Evolutionary conservation across 192 early-diverging fungal species (phyloP).

Genomic region (Coemansia furcata): DNA sequence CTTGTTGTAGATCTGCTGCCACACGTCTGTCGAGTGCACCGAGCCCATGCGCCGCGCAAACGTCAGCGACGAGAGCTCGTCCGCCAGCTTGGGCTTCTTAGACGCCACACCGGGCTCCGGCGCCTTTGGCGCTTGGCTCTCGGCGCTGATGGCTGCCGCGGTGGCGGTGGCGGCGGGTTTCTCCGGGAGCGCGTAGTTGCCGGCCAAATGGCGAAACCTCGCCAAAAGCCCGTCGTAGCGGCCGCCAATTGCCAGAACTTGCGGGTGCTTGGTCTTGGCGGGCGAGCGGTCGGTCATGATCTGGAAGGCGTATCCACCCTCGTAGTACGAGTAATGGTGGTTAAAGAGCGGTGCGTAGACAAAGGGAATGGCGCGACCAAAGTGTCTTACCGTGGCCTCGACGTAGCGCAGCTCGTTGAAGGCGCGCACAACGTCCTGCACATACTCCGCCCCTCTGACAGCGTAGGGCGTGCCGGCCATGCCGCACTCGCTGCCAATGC

Average conservation of each 20-base stretch:
- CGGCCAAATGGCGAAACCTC: constrained; percentile 55
- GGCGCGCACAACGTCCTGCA: constrained; percentile 19
- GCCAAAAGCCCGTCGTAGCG: constrained; percentile 65
- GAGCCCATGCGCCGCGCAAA: constrained; percentile 37
- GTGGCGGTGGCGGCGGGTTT: not conserved
- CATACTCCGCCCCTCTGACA: constrained; percentile 29
- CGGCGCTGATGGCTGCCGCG: not conserved
- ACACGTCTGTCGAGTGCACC: constrained; percentile 37
- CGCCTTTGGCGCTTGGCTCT: constrained; percentile 18
- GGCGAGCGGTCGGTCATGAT: constrained; percentile 41
- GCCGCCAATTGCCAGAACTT: constrained; percentile 69
- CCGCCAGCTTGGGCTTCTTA: not conserved
- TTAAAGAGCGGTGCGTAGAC: constrained; percentile 59
- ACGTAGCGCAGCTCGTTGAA: constrained; percentile 49
- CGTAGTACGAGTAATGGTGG: constrained; percentile 60
- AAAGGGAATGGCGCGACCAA: constrained; percentile 49
- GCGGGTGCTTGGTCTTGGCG: constrained; percentile 24
- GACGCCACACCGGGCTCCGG: not conserved
- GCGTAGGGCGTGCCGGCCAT: constrained; percentile 23
- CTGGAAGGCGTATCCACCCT: constrained; percentile 63
- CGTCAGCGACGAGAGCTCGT: constrained; percentile 11
- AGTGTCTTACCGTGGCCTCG: constrained; percentile 33
- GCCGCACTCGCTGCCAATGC: constrained; percentile 37
- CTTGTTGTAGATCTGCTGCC: constrained; percentile 39
- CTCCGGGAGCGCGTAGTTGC: constrained; percentile 3